phyloP scores from a whole-genome alignment of 352 stramenopile species.

The Thalassiosira exigua region DNA sequence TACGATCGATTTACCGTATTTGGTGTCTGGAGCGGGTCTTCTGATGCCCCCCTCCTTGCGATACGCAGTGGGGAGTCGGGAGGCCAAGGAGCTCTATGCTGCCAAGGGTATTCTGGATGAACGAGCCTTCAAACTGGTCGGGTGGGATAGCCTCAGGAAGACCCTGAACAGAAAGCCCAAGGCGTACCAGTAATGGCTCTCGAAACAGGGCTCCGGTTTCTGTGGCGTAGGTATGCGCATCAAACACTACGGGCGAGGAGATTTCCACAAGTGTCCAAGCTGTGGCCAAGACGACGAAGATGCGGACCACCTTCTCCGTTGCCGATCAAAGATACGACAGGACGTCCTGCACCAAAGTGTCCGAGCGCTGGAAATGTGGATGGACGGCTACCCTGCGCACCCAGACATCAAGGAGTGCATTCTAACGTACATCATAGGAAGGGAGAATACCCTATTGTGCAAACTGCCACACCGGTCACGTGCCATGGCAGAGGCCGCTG shows the following conservation, averaged over 20 bases:
- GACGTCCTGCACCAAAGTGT: neutral
- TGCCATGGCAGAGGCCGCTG: too few relatives aligned
- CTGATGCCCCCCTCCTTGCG: neutral
- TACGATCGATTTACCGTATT: too few relatives aligned
- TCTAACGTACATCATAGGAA: too few relatives aligned
- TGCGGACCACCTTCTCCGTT: neutral
- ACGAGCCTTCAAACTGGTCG: too few relatives aligned
- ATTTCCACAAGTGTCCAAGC: constrained; percentile 20
- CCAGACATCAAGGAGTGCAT: too few relatives aligned
- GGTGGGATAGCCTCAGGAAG: neutral
- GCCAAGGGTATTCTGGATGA: neutral
- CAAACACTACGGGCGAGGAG: neutral
- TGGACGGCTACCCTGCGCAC: neutral
- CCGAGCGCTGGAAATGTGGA: neutral
- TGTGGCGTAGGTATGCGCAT: neutral
- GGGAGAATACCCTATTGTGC: too few relatives aligned
- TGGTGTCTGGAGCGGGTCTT: too few relatives aligned
- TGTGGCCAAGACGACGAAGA: neutral
- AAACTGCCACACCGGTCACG: too few relatives aligned
- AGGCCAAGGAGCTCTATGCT: neutral
- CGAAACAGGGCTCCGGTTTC: constrained; percentile 19
- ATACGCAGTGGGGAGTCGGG: constrained; percentile 4
- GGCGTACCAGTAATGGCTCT: too few relatives aligned
- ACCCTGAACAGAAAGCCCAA: constrained; percentile 22
- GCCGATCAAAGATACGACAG: neutral